phyloP scores from a whole-genome alignment of 2,329 filamentous ascomycete genomes.

The Sclerotinia spermophila region DNA sequence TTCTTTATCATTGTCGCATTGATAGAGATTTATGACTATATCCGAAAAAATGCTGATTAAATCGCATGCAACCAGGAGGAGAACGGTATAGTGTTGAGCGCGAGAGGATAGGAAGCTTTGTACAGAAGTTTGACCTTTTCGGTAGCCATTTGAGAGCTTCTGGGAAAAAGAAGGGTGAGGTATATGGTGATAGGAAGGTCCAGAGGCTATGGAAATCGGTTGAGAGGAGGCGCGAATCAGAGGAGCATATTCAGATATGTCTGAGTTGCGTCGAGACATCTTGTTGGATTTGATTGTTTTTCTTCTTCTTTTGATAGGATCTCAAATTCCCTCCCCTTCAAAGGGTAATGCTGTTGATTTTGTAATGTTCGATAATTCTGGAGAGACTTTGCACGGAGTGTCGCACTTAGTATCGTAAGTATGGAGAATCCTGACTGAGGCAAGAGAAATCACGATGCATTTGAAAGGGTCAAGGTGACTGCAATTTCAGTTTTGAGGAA shows the following conservation, averaged over 20 bases:
- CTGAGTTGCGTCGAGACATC: slow-evolving; percentile 14
- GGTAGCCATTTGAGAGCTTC: slow-evolving; percentile 4
- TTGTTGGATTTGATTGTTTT: not conserved
- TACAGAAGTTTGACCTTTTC: slow-evolving; percentile 5
- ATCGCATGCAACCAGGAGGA: slow-evolving; percentile 48
- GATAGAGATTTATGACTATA: slow-evolving; percentile 48
- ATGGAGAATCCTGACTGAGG: not conserved
- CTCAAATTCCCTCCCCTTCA: not conserved
- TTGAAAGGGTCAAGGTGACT: not conserved
- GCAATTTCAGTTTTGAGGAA: not conserved
- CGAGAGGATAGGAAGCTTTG: slow-evolving; percentile 41
- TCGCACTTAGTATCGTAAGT: not conserved
- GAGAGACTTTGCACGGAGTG: not conserved
- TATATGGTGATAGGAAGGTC: slow-evolving; percentile 14
- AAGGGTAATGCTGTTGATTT: not conserved
- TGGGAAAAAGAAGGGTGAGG: not conserved
- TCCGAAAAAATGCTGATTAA: slow-evolving; percentile 51
- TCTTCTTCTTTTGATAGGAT: not conserved
- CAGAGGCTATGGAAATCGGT: slow-evolving; percentile 15
- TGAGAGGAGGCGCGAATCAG: slow-evolving; percentile 10
- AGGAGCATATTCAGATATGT: slow-evolving; percentile 8
- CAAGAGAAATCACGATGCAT: not conserved
- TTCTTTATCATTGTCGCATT: slow-evolving; percentile 41
- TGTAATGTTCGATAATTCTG: not conserved
- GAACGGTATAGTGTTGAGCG: slow-evolving; percentile 47